Base-by-base conservation (phyloP, 2,329 filamentous ascomycete species). In the Fusarium gaditjirri region DNA sequence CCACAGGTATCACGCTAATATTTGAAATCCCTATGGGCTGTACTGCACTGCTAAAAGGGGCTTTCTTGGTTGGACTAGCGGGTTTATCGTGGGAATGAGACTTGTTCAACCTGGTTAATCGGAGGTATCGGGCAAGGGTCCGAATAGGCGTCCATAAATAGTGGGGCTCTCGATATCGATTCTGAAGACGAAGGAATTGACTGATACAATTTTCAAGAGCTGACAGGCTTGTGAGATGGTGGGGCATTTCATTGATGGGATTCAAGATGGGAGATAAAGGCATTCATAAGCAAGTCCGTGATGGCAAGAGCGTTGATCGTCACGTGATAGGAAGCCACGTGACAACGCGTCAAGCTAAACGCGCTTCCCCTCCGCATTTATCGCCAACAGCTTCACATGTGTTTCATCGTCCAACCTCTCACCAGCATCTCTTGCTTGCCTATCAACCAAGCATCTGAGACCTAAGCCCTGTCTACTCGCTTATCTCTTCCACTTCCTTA, bases 261-360 rank as follows among this genome's bases (percentile, higher is more conserved):
- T 25, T 11, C 6, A 13, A 8, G 16, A 49, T 19, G 31, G 12
- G 6, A 35, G 9, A 19, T 25, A 4, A 35, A 25, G 4, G 4
- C n/a, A 25, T 50, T 8, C 31, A 14, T 35, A 21, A 8, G 12
- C 8, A 50, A 11, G 29, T 13, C 16, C 19, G 29, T 5, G 16
- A 19, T 25, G n/a, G 29, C 17, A 25, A 8, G 8, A 19, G 14
- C 10, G 4, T 1, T 1, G 0, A 0, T 0, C 2, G 27, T 42
- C 70, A 73, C 61, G 66, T 73, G 70, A 36, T 21, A 42, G 6
- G 7, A 13, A 0, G 0, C 0, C 74, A 76, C 74, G 66, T 76
- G 74, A 76, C 23, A 36, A 33, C 74, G 74, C 72, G 74, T 74
- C 49, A 49, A 19, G 25, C 29, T 39, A 31, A 63, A 72, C 72